Evolutionary conservation across 108 stramenopile genomes (phyloP), one percentile per base, ranked within the genome.

Genomic region (Conticribra weissflogii): DNA sequence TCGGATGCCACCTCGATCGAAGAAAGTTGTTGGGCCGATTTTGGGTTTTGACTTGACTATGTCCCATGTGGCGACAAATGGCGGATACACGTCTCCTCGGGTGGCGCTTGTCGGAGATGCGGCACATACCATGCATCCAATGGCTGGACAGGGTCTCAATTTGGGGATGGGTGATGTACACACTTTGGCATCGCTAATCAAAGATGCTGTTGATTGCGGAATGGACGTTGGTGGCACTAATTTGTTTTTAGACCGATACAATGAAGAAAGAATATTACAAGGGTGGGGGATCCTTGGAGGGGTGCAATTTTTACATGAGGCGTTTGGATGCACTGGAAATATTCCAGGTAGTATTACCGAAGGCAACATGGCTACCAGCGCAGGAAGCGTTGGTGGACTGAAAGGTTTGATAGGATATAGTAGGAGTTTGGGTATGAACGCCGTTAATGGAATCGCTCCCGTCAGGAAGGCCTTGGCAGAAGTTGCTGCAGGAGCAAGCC

Each of bases 81-180:
- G 71, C 23, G 76, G 70, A 15, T 81, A 81, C 24, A 68, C 63
- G 1, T 67, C 59, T 28, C 75, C 75, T 15, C 85, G 90, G 41
- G 71, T 88, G 14, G 95, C 90, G 0, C 69, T 98, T 52, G 84
- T 96, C 2, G 96, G 98, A 29, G 98, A 98, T 83, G 96, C 98
- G 0, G 98, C 98, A 3, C 98, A 98, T 83, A 94, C 95, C 0
- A 85, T 98, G 21, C 98, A 98, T 84, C 98, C 97, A 16, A 95
- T 97, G 94, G 98, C 98, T 4, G 98, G 98, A 27, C 98, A 98
- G 69, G 97, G 97, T 0, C 85, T 98, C 51, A 98, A 98, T 84
- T 81, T 98, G 17, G 98, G 98, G 36, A 68, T 98, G 54, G 90
- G 80, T 27, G 98, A 97, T 76, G 95, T 90, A 4, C 66, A 81